These are phyloP conservation scores for Termitomyces heimii DNA, from an alignment of 768 basidiomycete genomes.

Conservation along the genomic window DNA sequence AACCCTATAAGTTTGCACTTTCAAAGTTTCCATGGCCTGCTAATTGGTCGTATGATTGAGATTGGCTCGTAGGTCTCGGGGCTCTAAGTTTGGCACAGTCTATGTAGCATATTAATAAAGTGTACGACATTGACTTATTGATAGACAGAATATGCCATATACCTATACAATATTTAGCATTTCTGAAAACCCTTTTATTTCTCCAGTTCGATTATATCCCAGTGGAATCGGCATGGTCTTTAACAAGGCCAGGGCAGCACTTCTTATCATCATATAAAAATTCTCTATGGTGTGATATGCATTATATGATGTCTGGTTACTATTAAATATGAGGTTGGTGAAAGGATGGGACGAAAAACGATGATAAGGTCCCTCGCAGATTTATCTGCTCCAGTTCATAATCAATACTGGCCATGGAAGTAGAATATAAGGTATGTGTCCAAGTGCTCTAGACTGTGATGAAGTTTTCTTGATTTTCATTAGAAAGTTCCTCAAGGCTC, in stretches of 20 bases:
- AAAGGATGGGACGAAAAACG: neutral
- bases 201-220: too few relatives aligned
- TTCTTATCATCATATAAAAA: neutral
- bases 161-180: too few relatives aligned
- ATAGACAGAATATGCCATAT: neutral
- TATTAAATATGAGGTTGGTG: neutral
- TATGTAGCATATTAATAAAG: neutral
- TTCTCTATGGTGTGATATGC: neutral
- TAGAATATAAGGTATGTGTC: neutral
- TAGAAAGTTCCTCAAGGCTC: conserved; percentile 67
- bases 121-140: too few relatives aligned
- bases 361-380: neutral
- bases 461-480: conserved; percentile 63
- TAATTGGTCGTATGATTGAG: neutral
- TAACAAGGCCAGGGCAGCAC: neutral
- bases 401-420: neutral
- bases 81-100: neutral
- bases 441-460: conserved; percentile 25
- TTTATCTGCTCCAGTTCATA: neutral
- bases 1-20: neutral
- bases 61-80: too few relatives aligned
- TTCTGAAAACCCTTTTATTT: too few relatives aligned
- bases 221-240: neutral
- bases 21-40: neutral
- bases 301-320: neutral